Percentiles rank a stretch among this genome's conserved stretches.
Evolutionary conservation across 768 basidiomycete genomes (phyloP).

Genomic region (Boletus speciosus): DNA sequence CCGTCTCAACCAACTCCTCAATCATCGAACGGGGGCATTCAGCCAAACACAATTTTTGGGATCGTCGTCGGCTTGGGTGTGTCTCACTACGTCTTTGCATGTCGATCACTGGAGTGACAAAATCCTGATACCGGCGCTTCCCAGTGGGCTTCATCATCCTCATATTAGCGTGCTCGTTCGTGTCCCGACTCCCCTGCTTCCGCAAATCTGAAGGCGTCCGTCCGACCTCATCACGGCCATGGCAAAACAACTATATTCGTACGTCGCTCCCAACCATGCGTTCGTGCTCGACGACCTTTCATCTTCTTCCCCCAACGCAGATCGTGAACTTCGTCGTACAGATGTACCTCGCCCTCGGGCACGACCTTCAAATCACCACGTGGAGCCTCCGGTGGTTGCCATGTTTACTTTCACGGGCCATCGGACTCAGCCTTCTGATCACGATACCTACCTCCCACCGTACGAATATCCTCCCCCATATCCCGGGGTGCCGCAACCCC

Average conservation of each 20-base stretch:
- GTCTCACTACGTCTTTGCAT: neutral
- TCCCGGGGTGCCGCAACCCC: neutral
- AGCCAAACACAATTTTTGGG: constrained; percentile 6
- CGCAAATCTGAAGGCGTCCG: neutral
- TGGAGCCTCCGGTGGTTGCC: neutral
- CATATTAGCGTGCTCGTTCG: neutral
- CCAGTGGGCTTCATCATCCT: constrained; percentile 16
- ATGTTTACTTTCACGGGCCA: neutral
- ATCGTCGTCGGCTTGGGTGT: constrained; percentile 16
- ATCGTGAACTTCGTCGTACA: neutral
- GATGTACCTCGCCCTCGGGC: neutral
- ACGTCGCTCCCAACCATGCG: neutral
- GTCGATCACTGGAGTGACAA: neutral
- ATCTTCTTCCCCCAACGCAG: neutral
- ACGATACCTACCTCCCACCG: neutral
- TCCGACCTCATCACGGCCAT: neutral
- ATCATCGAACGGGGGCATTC: neutral
- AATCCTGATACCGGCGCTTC: neutral
- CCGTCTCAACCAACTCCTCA: neutral
- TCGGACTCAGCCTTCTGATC: neutral
- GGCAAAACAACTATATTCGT: neutral
- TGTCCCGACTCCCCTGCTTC: constrained; percentile 1
- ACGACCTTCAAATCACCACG: neutral
- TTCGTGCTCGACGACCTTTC: neutral
- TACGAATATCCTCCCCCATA: constrained; percentile 16